Percentiles rank a stretch among this genome's conserved stretches.
phyloP scores from a whole-genome alignment of 1,284 basidiomycete species.

The Malassezia arunalokei region DNA sequence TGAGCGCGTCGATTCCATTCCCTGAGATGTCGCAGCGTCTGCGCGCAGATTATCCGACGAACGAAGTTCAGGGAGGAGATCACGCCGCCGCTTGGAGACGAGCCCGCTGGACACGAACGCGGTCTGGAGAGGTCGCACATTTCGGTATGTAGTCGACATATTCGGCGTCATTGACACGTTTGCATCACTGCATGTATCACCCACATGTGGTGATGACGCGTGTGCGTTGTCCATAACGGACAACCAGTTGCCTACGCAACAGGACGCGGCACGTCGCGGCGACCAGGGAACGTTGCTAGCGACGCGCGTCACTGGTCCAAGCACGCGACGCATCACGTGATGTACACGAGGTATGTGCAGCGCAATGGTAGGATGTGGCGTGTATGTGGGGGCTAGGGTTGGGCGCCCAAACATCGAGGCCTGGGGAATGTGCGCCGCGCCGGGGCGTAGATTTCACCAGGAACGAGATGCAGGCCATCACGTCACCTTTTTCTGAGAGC shows the following conservation, averaged over 20 bases:
- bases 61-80: not conserved
- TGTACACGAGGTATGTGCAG: not conserved
- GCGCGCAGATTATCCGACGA: not conserved
- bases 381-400: not conserved
- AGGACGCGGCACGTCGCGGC: not conserved
- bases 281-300: not conserved
- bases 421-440: not conserved
- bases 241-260: not conserved
- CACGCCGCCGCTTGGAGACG: slow-evolving; percentile 40
- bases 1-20: not conserved
- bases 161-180: slow-evolving; percentile 2
- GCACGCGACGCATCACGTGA: not conserved
- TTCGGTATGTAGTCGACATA: slow-evolving; percentile 48
- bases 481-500: slow-evolving; percentile 10
- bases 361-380: not conserved
- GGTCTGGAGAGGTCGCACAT: slow-evolving; percentile 47
- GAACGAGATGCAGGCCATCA: not conserved
- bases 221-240: not conserved
- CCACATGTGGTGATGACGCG: not conserved
- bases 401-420: not conserved
- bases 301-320: not conserved
- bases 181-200: not conserved
- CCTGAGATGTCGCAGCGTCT: not conserved
- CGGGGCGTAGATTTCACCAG: not conserved
- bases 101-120: slow-evolving; percentile 48